phyloP scores from a whole-genome alignment of 306 rosid species.

The Urtica urens region DNA sequence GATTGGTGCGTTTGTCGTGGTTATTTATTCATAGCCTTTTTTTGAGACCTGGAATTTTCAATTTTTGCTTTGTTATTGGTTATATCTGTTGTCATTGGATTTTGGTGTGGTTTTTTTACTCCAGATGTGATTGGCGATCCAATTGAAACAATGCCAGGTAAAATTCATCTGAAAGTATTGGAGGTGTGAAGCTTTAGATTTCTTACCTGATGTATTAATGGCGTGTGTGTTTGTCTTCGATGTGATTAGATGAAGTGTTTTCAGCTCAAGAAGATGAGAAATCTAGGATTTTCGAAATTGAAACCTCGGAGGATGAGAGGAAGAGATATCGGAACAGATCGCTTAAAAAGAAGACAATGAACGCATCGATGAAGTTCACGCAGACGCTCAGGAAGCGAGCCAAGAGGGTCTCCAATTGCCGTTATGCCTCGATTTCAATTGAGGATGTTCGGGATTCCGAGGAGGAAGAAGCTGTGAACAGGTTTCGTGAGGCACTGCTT shows the following conservation, averaged over 20 bases:
- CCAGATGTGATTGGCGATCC: conserved; percentile 36
- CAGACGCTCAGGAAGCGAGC: conserved; percentile 53
- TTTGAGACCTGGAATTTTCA: neutral
- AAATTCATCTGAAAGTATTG: neutral
- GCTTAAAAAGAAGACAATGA: conserved; percentile 53
- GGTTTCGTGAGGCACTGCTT: conserved; percentile 46
- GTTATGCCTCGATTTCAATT: conserved; percentile 46
- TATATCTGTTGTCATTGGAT: neutral
- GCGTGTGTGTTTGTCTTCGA: conserved; percentile 6
- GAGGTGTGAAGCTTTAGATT: neutral
- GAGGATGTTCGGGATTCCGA: conserved; percentile 84
- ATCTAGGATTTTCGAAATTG: conserved; percentile 39
- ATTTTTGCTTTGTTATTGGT: neutral
- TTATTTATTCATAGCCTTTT: neutral
- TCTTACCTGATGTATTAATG: neutral
- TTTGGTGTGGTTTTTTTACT: conserved; percentile 13
- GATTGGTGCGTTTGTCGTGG: too few relatives aligned
- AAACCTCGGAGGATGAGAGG: conserved; percentile 80
- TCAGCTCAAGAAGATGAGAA: conserved; percentile 50
- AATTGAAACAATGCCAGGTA: conserved; percentile 60
- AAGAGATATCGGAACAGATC: conserved; percentile 58
- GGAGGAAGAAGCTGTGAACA: conserved; percentile 75
- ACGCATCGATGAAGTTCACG: conserved; percentile 52
- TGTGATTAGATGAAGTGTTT: conserved; percentile 35
- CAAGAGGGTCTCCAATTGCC: conserved; percentile 59